Evolutionary conservation across 306 rosid genomes (phyloP).

Genomic region (Psophocarpus tetragonolobus): DNA sequence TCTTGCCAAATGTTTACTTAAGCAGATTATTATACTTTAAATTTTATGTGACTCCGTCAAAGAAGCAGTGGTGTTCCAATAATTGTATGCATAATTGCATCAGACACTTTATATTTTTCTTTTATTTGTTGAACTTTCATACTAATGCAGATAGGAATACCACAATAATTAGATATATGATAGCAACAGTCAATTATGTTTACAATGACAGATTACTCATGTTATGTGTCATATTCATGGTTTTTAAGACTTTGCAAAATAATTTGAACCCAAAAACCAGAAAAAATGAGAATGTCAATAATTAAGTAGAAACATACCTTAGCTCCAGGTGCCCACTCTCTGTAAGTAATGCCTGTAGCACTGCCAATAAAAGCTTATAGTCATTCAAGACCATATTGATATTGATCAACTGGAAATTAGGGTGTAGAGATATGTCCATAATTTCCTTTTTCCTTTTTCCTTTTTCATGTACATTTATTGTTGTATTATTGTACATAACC

Average conservation of each 20-base stretch:
- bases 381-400: conserved; percentile 22
- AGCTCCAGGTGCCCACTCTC: conserved; percentile 99
- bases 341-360: conserved; percentile 81
- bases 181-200: background rate
- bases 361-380: conserved; percentile 54
- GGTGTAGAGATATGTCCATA: background rate
- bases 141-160: conserved; percentile 11
- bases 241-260: conserved; percentile 8
- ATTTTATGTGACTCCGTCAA: background rate
- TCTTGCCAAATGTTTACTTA: background rate
- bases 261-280: conserved; percentile 7
- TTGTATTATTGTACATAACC: background rate
- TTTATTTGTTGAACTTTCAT: background rate
- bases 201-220: background rate
- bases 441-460: background rate
- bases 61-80: background rate
- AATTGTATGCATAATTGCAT: background rate
- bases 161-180: conserved; percentile 1
- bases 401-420: conserved; percentile 13
- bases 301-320: conserved; percentile 56
- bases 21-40: background rate
- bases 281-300: background rate
- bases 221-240: background rate
- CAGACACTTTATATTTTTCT: background rate
- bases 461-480: conserved; percentile 3